A percentile compares a stretch with the other conserved stretches of the same genome.
Evolutionary conservation across 257 asterid species (phyloP).

Genomic region (Paulownia fortunei): DNA sequence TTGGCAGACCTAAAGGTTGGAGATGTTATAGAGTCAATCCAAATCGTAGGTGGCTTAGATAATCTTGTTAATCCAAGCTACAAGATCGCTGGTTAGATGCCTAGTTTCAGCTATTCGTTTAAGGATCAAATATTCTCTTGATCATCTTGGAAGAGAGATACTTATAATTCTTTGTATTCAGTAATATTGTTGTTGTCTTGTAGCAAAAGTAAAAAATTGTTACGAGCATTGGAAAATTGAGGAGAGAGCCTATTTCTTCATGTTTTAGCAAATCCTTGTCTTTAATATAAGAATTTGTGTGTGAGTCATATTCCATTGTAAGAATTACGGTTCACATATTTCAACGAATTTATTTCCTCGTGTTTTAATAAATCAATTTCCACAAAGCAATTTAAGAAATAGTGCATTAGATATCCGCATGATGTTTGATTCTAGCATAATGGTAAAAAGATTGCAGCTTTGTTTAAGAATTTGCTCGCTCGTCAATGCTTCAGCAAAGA

Average conservation of each 20-base stretch:
- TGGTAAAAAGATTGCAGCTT: too few species aligned
- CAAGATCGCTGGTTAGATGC: constrained; percentile 83
- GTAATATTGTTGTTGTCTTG: constrained; percentile 15
- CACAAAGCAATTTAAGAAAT: too few species aligned
- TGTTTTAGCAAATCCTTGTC: constrained; percentile 15
- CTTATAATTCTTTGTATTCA: constrained; percentile 36
- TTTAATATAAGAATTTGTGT: neutral
- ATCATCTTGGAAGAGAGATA: constrained; percentile 23
- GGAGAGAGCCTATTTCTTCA: neutral
- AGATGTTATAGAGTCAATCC: constrained; percentile 89
- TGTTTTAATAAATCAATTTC: too few species aligned
- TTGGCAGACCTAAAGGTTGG: constrained; percentile 98
- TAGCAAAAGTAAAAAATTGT: constrained; percentile 11
- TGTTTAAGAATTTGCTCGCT: too few species aligned
- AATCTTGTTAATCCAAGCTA: constrained; percentile 96
- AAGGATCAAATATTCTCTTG: neutral
- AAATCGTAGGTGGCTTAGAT: constrained; percentile 88
- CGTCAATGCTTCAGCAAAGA: too few species aligned
- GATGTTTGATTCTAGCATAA: too few species aligned
- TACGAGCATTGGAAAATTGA: constrained; percentile 2
- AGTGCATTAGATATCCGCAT: too few species aligned
- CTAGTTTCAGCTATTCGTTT: constrained; percentile 17
- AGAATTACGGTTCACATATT: neutral
- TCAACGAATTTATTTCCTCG: neutral
- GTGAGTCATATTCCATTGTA: neutral